Percentiles rank a stretch among this genome's conserved stretches.
These are phyloP conservation scores for Sideroxylon spinosum DNA, from an alignment of 179 eudicot genomes.

Conservation along the genomic window DNA sequence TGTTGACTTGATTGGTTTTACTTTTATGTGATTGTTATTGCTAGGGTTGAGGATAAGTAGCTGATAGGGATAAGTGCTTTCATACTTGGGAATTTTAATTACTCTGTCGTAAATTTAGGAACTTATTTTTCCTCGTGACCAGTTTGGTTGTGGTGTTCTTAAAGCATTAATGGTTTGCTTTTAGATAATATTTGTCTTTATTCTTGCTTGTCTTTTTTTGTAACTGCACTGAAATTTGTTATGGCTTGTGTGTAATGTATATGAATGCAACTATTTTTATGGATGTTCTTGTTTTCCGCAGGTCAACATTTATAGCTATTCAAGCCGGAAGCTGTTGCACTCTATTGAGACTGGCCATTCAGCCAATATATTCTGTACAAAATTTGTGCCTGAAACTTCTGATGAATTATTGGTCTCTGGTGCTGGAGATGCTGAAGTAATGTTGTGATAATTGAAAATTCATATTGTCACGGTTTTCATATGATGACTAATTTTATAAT, in stretches of 20 bases:
- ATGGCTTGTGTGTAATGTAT: neutral
- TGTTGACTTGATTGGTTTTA: neutral
- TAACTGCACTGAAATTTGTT: neutral
- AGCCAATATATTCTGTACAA: slow-evolving; percentile 89
- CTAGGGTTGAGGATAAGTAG: neutral
- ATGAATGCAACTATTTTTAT: neutral
- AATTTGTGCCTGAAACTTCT: slow-evolving; percentile 90
- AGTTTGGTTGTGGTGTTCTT: neutral
- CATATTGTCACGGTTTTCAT: neutral
- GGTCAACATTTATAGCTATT: slow-evolving; percentile 83
- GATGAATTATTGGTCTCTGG: slow-evolving; percentile 91
- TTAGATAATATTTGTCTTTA: neutral
- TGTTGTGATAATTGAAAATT: slow-evolving; percentile 10
- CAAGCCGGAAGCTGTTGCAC: slow-evolving; percentile 62
- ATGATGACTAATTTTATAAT: neutral
- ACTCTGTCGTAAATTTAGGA: neutral
- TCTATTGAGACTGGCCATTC: slow-evolving; percentile 84
- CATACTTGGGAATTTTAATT: neutral
- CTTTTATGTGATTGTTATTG: neutral
- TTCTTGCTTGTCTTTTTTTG: neutral
- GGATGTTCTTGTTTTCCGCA: slow-evolving; percentile 28
- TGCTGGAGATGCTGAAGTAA: slow-evolving; percentile 96
- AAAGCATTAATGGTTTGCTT: neutral
- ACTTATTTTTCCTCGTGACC: neutral
- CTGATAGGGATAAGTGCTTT: neutral